A percentile compares a stretch with the other conserved stretches of the same genome.
phyloP scores from a whole-genome alignment of 495 filamentous ascomycete species.

The Entonaema liquescens region DNA sequence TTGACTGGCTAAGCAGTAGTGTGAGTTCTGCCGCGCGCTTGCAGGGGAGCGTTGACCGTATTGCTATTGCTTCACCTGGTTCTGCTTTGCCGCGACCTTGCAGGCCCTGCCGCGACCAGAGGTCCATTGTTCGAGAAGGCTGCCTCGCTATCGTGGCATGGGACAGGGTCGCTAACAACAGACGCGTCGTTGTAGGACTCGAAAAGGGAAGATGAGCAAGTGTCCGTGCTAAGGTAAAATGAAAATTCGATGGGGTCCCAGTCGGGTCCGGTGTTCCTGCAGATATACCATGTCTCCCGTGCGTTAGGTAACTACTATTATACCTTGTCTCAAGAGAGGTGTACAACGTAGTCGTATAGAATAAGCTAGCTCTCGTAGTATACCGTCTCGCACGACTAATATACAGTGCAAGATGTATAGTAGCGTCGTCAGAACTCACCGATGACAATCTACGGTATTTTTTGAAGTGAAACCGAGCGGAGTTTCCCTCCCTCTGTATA shows the following conservation, averaged over 20 bases:
- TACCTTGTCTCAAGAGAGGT: slow-evolving; percentile 24
- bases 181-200: slow-evolving; percentile 30
- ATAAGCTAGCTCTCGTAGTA: slow-evolving; percentile 12
- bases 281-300: slow-evolving; percentile 41
- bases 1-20: slow-evolving; percentile 9
- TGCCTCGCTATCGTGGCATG: slow-evolving; percentile 25
- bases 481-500: slow-evolving; percentile 30
- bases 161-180: slow-evolving; percentile 13
- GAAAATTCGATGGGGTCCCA: slow-evolving; percentile 25
- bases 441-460: slow-evolving; percentile 36
- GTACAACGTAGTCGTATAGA: slow-evolving; percentile 16
- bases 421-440: slow-evolving; percentile 37
- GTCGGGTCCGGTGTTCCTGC: slow-evolving; percentile 40
- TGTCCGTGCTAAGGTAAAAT: slow-evolving; percentile 33
- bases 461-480: slow-evolving; percentile 36
- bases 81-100: slow-evolving; percentile 33
- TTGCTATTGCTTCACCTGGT: not conserved
- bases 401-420: slow-evolving; percentile 4
- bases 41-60: slow-evolving; percentile 20
- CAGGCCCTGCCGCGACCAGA: slow-evolving; percentile 32
- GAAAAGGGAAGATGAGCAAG: slow-evolving; percentile 30
- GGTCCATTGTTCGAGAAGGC: slow-evolving; percentile 39
- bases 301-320: slow-evolving; percentile 23
- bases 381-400: slow-evolving; percentile 11
- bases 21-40: slow-evolving; percentile 40